Evolutionary conservation across 2,329 filamentous ascomycete species (phyloP).

Genomic region (Waltergamsia citrina): DNA sequence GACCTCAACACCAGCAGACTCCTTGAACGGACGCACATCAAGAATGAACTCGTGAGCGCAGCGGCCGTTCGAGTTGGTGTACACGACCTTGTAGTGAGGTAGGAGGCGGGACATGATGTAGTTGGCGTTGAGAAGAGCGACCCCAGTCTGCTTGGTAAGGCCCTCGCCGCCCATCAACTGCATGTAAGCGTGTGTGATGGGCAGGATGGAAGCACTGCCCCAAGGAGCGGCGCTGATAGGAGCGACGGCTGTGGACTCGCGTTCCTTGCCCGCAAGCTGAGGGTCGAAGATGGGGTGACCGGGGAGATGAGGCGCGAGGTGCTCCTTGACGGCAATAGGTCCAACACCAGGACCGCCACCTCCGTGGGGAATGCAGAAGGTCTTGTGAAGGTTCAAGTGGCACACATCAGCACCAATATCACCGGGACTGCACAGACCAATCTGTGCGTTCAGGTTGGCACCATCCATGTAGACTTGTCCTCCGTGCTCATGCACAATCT

Average conservation of each 20-base stretch:
- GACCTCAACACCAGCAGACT: slow-evolving; percentile 74
- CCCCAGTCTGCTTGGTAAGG: slow-evolving; percentile 80
- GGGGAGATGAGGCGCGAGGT: slow-evolving; percentile 69
- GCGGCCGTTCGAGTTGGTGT: slow-evolving; percentile 78
- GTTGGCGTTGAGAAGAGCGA: slow-evolving; percentile 93
- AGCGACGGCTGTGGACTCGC: slow-evolving; percentile 38
- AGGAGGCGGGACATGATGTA: slow-evolving; percentile 86
- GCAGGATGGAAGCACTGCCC: slow-evolving; percentile 86
- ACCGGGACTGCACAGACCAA: slow-evolving; percentile 87
- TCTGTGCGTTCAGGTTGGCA: slow-evolving; percentile 97
- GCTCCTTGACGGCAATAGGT: slow-evolving; percentile 82
- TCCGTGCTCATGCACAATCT: slow-evolving; percentile 77
- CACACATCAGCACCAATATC: slow-evolving; percentile 95
- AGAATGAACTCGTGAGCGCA: slow-evolving; percentile 98
- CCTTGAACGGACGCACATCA: slow-evolving; percentile 76
- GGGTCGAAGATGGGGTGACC: slow-evolving; percentile 32
- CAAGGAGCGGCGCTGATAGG: too few relatives aligned
- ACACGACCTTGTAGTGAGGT: slow-evolving; percentile 83
- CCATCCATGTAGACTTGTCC: slow-evolving; percentile 98
- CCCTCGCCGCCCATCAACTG: slow-evolving; percentile 72
- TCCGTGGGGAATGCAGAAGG: slow-evolving; percentile 95
- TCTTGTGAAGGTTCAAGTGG: slow-evolving; percentile 97
- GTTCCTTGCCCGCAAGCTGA: slow-evolving; percentile 24
- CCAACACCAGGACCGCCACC: slow-evolving; percentile 90
- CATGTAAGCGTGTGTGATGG: slow-evolving; percentile 93